These are phyloP conservation scores for Globisporangium perplexum DNA, from an alignment of 352 stramenopile genomes.

Conservation along the genomic window DNA sequence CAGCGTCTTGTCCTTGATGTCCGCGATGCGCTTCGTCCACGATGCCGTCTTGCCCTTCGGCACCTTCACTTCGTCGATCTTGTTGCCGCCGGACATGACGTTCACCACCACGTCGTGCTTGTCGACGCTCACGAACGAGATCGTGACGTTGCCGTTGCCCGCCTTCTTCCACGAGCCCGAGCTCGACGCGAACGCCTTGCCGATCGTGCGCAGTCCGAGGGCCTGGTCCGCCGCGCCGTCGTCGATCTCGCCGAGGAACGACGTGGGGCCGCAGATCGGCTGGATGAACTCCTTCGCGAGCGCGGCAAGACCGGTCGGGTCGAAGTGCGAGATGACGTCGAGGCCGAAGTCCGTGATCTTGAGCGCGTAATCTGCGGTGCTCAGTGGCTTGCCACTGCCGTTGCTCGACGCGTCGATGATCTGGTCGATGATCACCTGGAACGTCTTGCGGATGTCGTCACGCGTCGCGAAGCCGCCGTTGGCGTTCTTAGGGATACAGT, in stretches of 20 bases:
- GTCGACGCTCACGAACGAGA: no score
- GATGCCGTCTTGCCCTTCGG: slow-evolving; percentile 5
- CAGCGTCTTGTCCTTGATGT: slow-evolving; percentile 49
- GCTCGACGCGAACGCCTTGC: slow-evolving; percentile 37
- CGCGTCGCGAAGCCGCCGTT: slow-evolving; percentile 31
- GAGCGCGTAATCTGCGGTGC: slow-evolving; percentile 21
- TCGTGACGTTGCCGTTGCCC: no score
- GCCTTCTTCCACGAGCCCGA: slow-evolving; percentile 32
- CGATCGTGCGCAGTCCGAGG: slow-evolving; percentile 30
- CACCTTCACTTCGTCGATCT: slow-evolving; percentile 15
- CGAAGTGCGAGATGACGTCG: slow-evolving; percentile 21
- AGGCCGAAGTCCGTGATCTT: slow-evolving; percentile 27
- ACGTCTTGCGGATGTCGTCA: slow-evolving; percentile 42
- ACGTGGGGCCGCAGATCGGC: slow-evolving; percentile 45
- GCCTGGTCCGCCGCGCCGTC: slow-evolving; percentile 32
- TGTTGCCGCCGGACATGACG: slow-evolving; percentile 40
- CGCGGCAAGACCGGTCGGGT: slow-evolving; percentile 30
- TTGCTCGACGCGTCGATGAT: slow-evolving; percentile 29
- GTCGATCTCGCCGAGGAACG: slow-evolving; percentile 39
- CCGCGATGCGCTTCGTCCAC: not conserved
- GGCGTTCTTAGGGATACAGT: slow-evolving; percentile 34
- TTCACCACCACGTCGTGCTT: slow-evolving; percentile 47
- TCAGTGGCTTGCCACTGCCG: slow-evolving; percentile 11
- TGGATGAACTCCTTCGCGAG: slow-evolving; percentile 46
- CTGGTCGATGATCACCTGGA: slow-evolving; percentile 53